Conservation (phyloP, 495 filamentous ascomycete genomes). For the Rusavskia elegans region DNA sequence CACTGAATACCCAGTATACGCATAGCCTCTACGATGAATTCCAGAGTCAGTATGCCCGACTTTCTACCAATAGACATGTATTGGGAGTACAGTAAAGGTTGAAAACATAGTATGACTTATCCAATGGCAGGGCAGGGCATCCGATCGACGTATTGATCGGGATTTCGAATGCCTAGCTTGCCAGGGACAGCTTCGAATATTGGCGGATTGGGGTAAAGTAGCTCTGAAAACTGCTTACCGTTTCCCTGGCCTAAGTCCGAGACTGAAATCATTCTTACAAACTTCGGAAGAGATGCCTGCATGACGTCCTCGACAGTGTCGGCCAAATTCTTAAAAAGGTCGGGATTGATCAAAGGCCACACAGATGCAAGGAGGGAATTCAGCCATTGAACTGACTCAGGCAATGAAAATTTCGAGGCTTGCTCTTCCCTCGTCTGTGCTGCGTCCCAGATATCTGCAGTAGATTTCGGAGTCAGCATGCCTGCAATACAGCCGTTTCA, state of each 20-base stretch:
- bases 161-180: too few relatives aligned
- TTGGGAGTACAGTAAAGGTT: too few relatives aligned
- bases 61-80: too few relatives aligned
- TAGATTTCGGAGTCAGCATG: too few relatives aligned
- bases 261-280: slow-evolving; percentile 51
- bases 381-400: slow-evolving; percentile 50
- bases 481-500: too few relatives aligned
- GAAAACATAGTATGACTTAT: too few relatives aligned
- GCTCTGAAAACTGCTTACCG: slow-evolving; percentile 8
- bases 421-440: slow-evolving; percentile 30
- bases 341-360: slow-evolving; percentile 57
- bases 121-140: too few relatives aligned
- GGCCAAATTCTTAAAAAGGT: slow-evolving; percentile 45
- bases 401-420: slow-evolving; percentile 23
- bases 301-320: slow-evolving; percentile 59
- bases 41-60: too few relatives aligned
- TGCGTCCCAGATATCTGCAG: slow-evolving; percentile 31
- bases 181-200: too few relatives aligned
- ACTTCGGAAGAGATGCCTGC: slow-evolving; percentile 48
- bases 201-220: too few relatives aligned
- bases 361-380: slow-evolving; percentile 45
- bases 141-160: too few relatives aligned
- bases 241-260: slow-evolving; percentile 56
- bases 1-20: slow-evolving; percentile 48
- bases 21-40: slow-evolving; percentile 23